These are phyloP conservation scores for Trypanosoma boissoni DNA, from an alignment of 208 protist genomes.

Conservation along the genomic window DNA sequence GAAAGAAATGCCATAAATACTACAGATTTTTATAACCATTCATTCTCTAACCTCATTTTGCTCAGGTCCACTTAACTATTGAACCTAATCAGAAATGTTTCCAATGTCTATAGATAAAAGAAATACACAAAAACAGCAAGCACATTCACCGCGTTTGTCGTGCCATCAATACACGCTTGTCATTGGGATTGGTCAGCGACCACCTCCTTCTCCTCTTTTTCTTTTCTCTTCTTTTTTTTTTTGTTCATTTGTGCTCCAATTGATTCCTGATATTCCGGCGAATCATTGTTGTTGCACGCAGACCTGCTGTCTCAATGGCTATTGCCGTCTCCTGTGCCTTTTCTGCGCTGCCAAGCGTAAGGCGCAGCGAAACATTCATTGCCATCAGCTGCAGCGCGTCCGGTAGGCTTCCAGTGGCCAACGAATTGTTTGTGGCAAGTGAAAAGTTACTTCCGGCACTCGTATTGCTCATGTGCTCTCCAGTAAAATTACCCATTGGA, in stretches of 20 bases:
- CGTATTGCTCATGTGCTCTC: neutral
- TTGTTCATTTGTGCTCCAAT: no score
- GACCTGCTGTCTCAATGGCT: conserved; percentile 12
- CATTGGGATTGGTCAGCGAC: no score
- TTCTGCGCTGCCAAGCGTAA: conserved; percentile 13
- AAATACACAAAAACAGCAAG: conserved; percentile 4
- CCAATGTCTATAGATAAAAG: neutral
- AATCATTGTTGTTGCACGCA: conserved; percentile 21
- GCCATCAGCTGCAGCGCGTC: conserved; percentile 7
- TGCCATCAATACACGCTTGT: no score
- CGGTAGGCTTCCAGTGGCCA: neutral
- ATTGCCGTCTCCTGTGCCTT: conserved; percentile 12
- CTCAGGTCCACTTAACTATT: no score
- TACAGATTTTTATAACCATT: no score
- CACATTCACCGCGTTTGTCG: no score
- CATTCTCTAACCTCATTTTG: no score
- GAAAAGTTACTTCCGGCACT: neutral
- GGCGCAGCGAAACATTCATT: conserved; percentile 1
- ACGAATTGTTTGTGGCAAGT: neutral
- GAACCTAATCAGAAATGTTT: no score
- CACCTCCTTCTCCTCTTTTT: neutral
- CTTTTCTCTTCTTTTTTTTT: neutral
- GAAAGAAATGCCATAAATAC: conserved; percentile 2
- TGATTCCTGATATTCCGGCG: no score
- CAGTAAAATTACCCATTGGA: neutral